Percentiles rank a stretch among this genome's conserved stretches.
Evolutionary conservation across 805 yeast genomes (phyloP).

Genomic region (Kodamaea sagamina): DNA sequence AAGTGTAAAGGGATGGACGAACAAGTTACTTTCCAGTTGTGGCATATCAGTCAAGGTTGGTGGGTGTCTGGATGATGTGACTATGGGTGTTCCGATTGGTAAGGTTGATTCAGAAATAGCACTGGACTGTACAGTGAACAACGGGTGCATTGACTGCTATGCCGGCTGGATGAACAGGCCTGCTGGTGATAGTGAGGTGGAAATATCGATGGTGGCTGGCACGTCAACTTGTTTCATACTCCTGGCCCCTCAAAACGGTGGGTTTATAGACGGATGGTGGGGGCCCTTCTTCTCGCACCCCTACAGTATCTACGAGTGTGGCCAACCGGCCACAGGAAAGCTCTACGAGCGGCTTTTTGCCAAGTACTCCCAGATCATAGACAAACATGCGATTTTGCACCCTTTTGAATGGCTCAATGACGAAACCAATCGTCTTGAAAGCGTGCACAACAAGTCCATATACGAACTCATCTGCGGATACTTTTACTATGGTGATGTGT

Average conservation of each 20-base stretch:
- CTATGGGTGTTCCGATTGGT: conserved; percentile 8
- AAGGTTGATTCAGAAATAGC: conserved; percentile 20
- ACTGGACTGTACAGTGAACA: conserved; percentile 25
- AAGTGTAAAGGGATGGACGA: conserved; percentile 56
- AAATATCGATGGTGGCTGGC: conserved; percentile 57
- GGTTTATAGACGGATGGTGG: conserved; percentile 52
- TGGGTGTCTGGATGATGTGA: conserved; percentile 24
- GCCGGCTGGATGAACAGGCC: conserved; percentile 46
- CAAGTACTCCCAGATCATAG: conserved; percentile 20
- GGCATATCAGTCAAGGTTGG: conserved; percentile 18
- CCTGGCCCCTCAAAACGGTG: conserved; percentile 7
- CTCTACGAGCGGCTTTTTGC: conserved; percentile 50
- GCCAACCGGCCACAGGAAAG: conserved; percentile 61
- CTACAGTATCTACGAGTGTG: conserved; percentile 48
- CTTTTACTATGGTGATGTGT: conserved; percentile 55
- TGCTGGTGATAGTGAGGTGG: not conserved
- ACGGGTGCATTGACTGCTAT: conserved; percentile 63
- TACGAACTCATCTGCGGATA: conserved; percentile 33
- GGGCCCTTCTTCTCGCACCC: conserved; percentile 52
- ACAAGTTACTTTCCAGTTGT: conserved; percentile 27
- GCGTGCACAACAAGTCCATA: conserved; percentile 19
- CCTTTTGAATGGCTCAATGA: conserved; percentile 23
- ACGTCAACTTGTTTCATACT: conserved; percentile 59
- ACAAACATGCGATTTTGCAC: not conserved
- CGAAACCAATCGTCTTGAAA: conserved; percentile 25